phyloP scores from a whole-genome alignment of 2,329 filamentous ascomycete species.

The Hypoxylon sp. region DNA sequence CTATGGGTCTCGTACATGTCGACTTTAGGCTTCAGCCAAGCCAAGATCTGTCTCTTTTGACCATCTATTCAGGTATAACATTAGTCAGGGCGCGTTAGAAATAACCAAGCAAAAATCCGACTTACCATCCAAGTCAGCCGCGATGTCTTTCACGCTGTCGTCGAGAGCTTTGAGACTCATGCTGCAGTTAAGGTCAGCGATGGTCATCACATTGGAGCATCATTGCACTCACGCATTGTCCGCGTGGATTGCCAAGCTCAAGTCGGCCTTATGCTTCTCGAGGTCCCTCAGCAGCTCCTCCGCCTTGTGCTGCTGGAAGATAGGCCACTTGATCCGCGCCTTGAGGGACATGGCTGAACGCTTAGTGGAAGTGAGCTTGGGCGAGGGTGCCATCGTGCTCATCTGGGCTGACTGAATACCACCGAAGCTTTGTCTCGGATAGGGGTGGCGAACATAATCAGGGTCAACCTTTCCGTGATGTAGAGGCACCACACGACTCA shows the following conservation, averaged over 20 bases:
- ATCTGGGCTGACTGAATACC: background rate
- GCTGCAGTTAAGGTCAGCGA: constrained; percentile 22
- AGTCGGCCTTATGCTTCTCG: constrained; percentile 14
- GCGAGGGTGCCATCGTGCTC: background rate
- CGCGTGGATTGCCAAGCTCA: constrained; percentile 15
- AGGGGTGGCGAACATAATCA: background rate
- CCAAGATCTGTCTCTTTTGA: constrained; percentile 23
- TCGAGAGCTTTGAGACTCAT: constrained; percentile 15
- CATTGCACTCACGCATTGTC: constrained; percentile 20
- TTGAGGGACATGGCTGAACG: constrained; percentile 1
- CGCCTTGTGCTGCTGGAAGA: constrained; percentile 17
- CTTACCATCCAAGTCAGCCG: constrained; percentile 28
- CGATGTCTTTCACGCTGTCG: constrained; percentile 18
- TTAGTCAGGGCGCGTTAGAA: constrained; percentile 9
- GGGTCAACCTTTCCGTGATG: background rate
- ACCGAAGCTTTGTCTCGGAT: background rate
- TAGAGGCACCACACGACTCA: background rate
- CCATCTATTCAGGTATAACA: constrained; percentile 16
- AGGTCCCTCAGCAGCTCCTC: constrained; percentile 24
- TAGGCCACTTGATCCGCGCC: constrained; percentile 20
- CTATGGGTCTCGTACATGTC: constrained; percentile 30
- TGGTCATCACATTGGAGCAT: background rate
- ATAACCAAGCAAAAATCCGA: background rate
- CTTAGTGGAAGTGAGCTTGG: background rate
- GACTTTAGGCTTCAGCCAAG: constrained; percentile 24